Evolutionary conservation across 768 basidiomycete genomes (phyloP), one percentile per base, ranked within the genome.

Genomic region (Mycena kentingensis): DNA sequence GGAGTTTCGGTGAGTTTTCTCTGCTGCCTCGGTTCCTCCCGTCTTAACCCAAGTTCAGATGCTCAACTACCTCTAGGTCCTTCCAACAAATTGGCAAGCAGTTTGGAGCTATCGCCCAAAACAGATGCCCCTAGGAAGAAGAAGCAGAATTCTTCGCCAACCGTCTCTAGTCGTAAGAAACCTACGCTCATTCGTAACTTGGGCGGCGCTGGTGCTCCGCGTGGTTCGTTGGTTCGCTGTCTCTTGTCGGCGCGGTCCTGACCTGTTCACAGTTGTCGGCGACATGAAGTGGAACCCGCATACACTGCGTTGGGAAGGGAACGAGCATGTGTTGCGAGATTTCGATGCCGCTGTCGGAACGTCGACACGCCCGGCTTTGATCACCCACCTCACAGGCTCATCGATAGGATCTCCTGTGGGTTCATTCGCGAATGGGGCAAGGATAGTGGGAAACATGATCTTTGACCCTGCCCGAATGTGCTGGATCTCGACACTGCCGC

Each of bases 261-360:
- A 28, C 26, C 13, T 48, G 49, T 44, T 55, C n/a, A 37, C 63
- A 96, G 96, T 93, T 39, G 82, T 96, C 51, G 94, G 93, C 19
- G 92, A 95, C 49, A 99, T 99, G 96, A 90, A 84, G 63, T 99
- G 93, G 91, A 98, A 99, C 70, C 95, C 96, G 34, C 74, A 72
- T 16, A 85, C 84, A 2, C 81, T 90, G 15, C 87, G 92, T 29
- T 99, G 96, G 96, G 96, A 99, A 76, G 96, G 96, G 46, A 98
- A 99, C 68, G 96, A 99, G 58, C 85, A 89, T 52, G 83, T 84
- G 15, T 78, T 98, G 26, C 86, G 89, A 52, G 94, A 93, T 49
- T 99, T 98, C 67, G 96, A 98, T 36, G 83, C 82, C 16, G 86
- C 81, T 15, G 80, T 90, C 41, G 84, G 85, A 41, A 86, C 88